Base-by-base conservation (phyloP, 345 rosid species). In the Sisymbrium irio region DNA sequence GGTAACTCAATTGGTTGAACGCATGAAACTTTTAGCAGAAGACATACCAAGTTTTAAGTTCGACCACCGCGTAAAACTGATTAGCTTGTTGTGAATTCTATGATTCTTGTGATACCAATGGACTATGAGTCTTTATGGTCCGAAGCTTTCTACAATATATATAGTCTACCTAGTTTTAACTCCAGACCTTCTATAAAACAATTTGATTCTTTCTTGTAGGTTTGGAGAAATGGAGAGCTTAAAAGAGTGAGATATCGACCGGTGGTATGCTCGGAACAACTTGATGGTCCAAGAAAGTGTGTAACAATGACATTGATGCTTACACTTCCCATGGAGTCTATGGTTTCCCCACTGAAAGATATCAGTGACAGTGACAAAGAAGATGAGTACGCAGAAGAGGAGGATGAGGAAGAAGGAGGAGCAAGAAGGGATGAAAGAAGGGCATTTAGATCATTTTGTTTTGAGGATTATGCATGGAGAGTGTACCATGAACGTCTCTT, bases 381-480 rank as follows among this genome's bases (percentile, higher is more conserved):
- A 7, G 81, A 81, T 20, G 80, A 22, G 69, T 5, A 75, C 37
- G 25, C 64, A 53, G 57, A 63, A 37, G 47, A 32, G n/a, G n/a
- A n/a, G n/a, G n/a, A n/a, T n/a, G n/a, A n/a, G n/a, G n/a, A n/a
- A 8, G 58, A 61, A 14, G 49, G 57, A 64, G 63, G 15, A 41
- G 47, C 40, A 15, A 62, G 42, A 51, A 68, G 42, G 32, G 45
- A 42, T 20, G 76, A 27, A 46, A 56, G 0, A 55, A 77, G 5
- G 14, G 46, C 67, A 69, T 92, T 88, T 42, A 74, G 28, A 17
- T 83, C 91, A 4, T 88, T 92, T 75, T 10, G 76, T 30, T 90
- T 92, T 25, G 90, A 92, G 75, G 95, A 86, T 39, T 92, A 92
- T 67, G 96, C 98, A 9, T 86, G 98, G 96, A 83, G 86, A 82